Conservation (phyloP, 441 rosid genomes). For the Flueggea neowawraea region DNA sequence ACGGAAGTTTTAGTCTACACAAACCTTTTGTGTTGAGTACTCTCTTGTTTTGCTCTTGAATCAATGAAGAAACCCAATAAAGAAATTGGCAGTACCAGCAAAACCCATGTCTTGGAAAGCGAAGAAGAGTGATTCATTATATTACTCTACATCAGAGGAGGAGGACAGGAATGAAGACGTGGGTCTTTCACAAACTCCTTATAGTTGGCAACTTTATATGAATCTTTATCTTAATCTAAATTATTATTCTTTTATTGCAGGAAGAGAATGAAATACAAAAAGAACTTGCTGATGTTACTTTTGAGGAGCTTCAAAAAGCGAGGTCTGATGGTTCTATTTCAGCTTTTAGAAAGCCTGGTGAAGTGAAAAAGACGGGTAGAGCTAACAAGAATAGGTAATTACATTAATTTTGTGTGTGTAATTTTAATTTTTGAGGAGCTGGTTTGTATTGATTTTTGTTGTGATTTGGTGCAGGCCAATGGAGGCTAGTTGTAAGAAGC, state of each 20-base stretch:
- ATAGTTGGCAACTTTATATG: background rate
- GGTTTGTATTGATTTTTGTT: background rate
- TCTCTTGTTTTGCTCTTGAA: background rate
- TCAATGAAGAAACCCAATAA: conserved; percentile 18
- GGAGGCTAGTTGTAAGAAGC: conserved; percentile 72
- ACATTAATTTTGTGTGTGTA: background rate
- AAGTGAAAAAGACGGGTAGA: conserved; percentile 39
- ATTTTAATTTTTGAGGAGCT: conserved; percentile 2
- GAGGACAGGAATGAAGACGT: conserved; percentile 19
- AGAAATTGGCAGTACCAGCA: conserved; percentile 16
- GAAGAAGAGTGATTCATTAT: conserved; percentile 21
- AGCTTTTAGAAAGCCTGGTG: conserved; percentile 24
- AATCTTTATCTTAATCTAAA: too few species aligned
- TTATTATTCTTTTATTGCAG: conserved; percentile 9
- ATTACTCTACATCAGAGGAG: conserved; percentile 21
- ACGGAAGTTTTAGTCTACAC: too few species aligned
- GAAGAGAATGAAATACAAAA: conserved; percentile 56
- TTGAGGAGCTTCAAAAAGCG: conserved; percentile 74
- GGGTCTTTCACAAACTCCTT: background rate
- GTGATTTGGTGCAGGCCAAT: conserved; percentile 41
- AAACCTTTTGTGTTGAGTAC: background rate
- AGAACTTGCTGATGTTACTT: conserved; percentile 67
- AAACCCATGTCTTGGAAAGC: conserved; percentile 15
- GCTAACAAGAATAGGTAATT: conserved; percentile 46
- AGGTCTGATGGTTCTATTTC: conserved; percentile 64